Evolutionary conservation across 257 asterid genomes (phyloP).

Genomic region (Linaria vulgaris): DNA sequence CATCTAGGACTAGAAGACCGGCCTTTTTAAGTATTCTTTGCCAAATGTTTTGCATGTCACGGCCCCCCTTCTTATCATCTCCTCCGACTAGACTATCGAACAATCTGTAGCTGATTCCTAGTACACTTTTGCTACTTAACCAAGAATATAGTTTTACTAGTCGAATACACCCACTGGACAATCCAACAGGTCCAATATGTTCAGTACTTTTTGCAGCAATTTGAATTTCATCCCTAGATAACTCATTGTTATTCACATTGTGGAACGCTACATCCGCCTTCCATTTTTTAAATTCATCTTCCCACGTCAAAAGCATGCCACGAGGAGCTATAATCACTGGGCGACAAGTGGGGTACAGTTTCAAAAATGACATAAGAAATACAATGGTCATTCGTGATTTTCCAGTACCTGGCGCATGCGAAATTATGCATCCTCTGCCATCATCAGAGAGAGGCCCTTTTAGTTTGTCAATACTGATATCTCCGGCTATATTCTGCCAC

Average conservation of each 20-base stretch:
- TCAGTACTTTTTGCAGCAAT: slow-evolving; percentile 22
- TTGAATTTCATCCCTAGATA: slow-evolving; percentile 42
- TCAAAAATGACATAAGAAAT: slow-evolving; percentile 60
- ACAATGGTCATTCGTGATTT: slow-evolving; percentile 66
- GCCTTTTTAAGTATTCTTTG: slow-evolving; percentile 51
- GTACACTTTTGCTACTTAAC: slow-evolving; percentile 44
- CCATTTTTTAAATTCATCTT: slow-evolving; percentile 64
- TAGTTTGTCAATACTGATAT: slow-evolving; percentile 41
- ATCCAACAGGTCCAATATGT: slow-evolving; percentile 8
- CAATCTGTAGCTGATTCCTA: slow-evolving; percentile 60
- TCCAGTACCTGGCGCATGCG: slow-evolving; percentile 95
- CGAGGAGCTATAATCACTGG: slow-evolving; percentile 75
- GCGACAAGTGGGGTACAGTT: slow-evolving; percentile 46
- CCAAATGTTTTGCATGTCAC: slow-evolving; percentile 25
- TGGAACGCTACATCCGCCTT: slow-evolving; percentile 49
- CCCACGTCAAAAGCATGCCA: slow-evolving; percentile 82
- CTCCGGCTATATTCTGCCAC: slow-evolving; percentile 75
- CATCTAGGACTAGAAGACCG: slow-evolving; percentile 68
- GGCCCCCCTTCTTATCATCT: background rate
- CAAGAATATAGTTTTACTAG: slow-evolving; percentile 55
- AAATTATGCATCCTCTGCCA: slow-evolving; percentile 80
- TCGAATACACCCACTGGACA: slow-evolving; percentile 25
- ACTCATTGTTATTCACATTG: slow-evolving; percentile 47
- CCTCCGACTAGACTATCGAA: slow-evolving; percentile 47
- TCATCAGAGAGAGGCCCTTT: slow-evolving; percentile 24